Evolutionary conservation across 495 filamentous ascomycete species (phyloP).

Genomic region (Penicillium daleae): DNA sequence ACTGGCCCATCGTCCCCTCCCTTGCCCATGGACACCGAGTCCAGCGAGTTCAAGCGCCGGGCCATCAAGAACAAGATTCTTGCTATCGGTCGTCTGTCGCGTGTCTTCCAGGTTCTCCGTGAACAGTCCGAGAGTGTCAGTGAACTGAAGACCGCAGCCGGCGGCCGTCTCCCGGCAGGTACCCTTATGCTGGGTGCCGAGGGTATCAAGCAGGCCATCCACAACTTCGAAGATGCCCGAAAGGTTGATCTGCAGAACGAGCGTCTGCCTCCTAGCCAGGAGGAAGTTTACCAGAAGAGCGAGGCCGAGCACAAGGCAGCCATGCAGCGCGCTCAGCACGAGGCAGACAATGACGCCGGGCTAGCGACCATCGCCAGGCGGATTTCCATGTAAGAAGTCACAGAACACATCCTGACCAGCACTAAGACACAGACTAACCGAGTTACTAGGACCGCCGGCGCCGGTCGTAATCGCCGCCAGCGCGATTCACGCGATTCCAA

Average conservation of each 20-base stretch:
- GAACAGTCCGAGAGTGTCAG: constrained; percentile 97
- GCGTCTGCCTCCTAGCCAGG: constrained; percentile 85
- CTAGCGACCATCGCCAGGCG: constrained; percentile 82
- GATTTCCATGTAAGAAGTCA: constrained; percentile 86
- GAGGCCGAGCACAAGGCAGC: constrained; percentile 80
- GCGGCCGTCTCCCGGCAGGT: constrained; percentile 89
- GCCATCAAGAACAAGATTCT: constrained; percentile 99
- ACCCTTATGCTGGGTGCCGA: constrained; percentile 98
- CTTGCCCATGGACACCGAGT: constrained; percentile 72
- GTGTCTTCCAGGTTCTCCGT: constrained; percentile 97
- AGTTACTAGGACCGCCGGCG: constrained; percentile 43
- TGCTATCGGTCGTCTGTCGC: constrained; percentile 92
- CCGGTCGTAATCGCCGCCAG: constrained; percentile 41
- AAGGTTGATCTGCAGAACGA: constrained; percentile 99
- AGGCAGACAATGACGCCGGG: constrained; percentile 89
- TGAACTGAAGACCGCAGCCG: constrained; percentile 94
- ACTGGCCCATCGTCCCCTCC: constrained; percentile 73
- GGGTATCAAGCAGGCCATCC: constrained; percentile 99
- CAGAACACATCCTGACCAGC: background rate
- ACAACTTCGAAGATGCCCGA: constrained; percentile 93
- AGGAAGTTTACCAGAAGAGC: constrained; percentile 81
- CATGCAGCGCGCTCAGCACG: constrained; percentile 77
- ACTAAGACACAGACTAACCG: constrained; percentile 14
- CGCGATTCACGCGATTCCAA: constrained; percentile 28
- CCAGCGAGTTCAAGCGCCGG: constrained; percentile 86